Evolutionary conservation across 441 rosid species (phyloP).

Genomic region (Mallotus japonicus): DNA sequence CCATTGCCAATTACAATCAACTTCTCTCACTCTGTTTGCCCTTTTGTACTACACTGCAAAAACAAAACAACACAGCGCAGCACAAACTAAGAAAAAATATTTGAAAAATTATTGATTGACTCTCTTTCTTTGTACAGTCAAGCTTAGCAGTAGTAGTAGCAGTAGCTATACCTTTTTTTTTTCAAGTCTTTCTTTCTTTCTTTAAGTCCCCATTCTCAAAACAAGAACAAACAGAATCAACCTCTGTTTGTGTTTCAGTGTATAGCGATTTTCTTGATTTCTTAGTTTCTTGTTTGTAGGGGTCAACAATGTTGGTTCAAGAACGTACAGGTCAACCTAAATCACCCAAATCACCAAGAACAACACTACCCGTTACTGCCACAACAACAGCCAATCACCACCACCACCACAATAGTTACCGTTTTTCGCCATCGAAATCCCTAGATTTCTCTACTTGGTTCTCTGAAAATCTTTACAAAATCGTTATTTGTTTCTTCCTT

Average conservation of each 20-base stretch:
- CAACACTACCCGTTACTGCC: constrained; percentile 29
- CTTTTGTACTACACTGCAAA: neutral
- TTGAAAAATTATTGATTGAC: no score
- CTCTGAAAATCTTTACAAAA: constrained; percentile 56
- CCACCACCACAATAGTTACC: constrained; percentile 31
- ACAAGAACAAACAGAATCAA: neutral
- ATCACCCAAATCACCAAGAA: constrained; percentile 49
- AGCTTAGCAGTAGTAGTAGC: neutral
- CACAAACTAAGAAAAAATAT: no score
- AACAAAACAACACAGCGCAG: no score
- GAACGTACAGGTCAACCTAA: constrained; percentile 58
- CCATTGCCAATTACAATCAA: no score
- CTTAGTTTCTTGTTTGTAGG: neutral
- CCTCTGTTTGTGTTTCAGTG: neutral
- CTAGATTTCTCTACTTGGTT: constrained; percentile 84
- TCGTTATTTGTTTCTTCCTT: constrained; percentile 43
- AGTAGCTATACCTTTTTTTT: neutral
- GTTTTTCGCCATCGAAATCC: constrained; percentile 54
- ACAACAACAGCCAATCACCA: constrained; percentile 9
- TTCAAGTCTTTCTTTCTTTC: no score
- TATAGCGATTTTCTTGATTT: neutral
- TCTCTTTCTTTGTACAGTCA: no score
- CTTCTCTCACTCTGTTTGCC: neutral
- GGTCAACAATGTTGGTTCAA: constrained; percentile 71
- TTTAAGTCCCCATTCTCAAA: neutral